Evolutionary conservation across 345 rosid species (phyloP).

Genomic region (Rhizophora mangle): DNA sequence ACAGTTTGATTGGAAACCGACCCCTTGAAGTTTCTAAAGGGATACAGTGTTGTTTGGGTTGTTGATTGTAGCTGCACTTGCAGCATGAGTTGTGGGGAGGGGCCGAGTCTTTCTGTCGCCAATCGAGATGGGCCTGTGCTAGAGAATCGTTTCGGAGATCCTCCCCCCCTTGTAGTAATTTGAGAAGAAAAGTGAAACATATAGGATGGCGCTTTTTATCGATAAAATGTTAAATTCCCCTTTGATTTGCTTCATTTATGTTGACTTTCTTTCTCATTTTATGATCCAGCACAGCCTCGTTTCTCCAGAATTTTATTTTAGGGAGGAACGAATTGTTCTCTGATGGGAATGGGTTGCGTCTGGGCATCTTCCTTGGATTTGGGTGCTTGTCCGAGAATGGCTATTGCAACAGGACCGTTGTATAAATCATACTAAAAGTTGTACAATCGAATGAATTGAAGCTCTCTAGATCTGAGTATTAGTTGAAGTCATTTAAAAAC

Average conservation of each 20-base stretch:
- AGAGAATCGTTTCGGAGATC: constrained; percentile 27
- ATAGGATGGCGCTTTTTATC: constrained; percentile 43
- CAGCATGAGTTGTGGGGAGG: constrained; percentile 22
- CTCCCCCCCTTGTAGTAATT: constrained; percentile 48
- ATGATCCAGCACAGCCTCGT: constrained; percentile 11
- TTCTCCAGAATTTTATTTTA: neutral
- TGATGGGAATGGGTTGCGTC: too few species aligned
- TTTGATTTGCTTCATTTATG: constrained; percentile 29
- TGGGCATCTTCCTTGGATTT: too few species aligned
- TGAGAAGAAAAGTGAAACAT: constrained; percentile 41
- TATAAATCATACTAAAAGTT: too few species aligned
- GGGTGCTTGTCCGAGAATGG: too few species aligned
- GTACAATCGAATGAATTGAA: too few species aligned
- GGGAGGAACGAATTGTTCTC: neutral
- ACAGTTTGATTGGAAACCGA: constrained; percentile 77
- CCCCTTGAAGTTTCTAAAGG: constrained; percentile 35
- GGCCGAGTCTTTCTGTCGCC: constrained; percentile 32
- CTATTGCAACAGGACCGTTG: too few species aligned
- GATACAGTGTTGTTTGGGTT: constrained; percentile 14
- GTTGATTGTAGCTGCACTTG: constrained; percentile 30
- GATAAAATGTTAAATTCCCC: constrained; percentile 42
- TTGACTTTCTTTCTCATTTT: constrained; percentile 20
- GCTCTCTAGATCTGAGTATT: too few species aligned
- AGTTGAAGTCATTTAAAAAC: too few species aligned
- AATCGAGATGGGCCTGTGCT: constrained; percentile 26